Conservation (phyloP, 202 grass and related monocot species). For the Panicum hallii region DNA sequence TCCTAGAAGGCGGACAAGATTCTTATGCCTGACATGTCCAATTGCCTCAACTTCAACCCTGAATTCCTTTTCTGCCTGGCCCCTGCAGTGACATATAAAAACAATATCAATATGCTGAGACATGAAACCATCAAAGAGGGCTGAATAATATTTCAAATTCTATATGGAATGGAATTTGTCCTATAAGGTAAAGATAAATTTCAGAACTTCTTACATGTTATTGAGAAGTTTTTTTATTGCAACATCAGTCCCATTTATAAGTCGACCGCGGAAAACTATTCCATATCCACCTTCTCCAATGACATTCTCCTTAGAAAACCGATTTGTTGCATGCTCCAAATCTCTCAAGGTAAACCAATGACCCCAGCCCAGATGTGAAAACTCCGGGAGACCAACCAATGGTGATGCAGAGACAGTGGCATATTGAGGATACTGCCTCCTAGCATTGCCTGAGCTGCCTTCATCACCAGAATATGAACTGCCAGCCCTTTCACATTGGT, state of each 20-base stretch:
- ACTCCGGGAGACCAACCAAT: constrained; percentile 48
- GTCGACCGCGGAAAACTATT: constrained; percentile 32
- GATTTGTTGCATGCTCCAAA: constrained; percentile 38
- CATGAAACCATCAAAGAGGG: not conserved
- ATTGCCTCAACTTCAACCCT: constrained; percentile 57
- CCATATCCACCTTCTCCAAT: constrained; percentile 65
- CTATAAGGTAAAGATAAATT: not conserved
- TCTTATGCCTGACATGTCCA: constrained; percentile 55
- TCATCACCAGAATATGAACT: constrained; percentile 56
- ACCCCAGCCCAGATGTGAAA: constrained; percentile 36
- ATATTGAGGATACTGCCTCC: constrained; percentile 52
- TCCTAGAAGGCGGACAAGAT: constrained; percentile 53
- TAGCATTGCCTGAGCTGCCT: constrained; percentile 50
- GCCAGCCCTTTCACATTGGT: constrained; percentile 47
- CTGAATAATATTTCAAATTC: not conserved
- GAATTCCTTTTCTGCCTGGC: constrained; percentile 59
- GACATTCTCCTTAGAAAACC: constrained; percentile 62
- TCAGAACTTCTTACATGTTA: constrained; percentile 38
- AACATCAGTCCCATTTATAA: constrained; percentile 41
- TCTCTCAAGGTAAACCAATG: constrained; percentile 45
- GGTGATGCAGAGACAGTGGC: constrained; percentile 57
- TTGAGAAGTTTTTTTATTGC: constrained; percentile 44
- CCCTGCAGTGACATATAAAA: constrained; percentile 31
- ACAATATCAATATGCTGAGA: not conserved
- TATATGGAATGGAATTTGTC: not conserved